phyloP scores from a whole-genome alignment of 306 rosid genomes.

The Vigna reflexopilosa region DNA sequence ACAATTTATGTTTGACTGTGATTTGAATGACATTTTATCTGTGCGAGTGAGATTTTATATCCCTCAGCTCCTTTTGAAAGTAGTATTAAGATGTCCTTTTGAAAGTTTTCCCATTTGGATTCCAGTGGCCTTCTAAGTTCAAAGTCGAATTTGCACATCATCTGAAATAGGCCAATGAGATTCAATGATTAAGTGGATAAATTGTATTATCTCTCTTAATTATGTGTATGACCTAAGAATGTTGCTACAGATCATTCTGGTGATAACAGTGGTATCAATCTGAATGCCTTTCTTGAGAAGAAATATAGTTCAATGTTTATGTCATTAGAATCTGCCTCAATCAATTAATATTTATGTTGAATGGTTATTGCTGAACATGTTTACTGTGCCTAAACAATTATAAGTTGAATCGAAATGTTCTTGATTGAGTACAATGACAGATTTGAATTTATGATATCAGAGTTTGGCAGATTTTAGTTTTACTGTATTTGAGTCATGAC shows the following conservation, averaged over 20 bases:
- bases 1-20: not conserved
- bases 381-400: not conserved
- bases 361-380: not conserved
- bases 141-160: not conserved
- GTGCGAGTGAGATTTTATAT: constrained; percentile 14
- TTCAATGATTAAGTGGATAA: not conserved
- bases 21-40: not conserved
- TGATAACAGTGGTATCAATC: not conserved
- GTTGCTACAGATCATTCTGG: not conserved
- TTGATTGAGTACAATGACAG: not conserved
- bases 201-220: not conserved
- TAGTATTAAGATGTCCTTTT: constrained; percentile 39
- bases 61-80: not conserved
- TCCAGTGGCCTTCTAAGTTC: not conserved
- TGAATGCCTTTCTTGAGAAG: not conserved
- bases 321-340: not conserved
- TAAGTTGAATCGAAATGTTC: not conserved
- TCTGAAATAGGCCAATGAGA: not conserved
- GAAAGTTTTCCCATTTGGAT: constrained; percentile 7
- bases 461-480: constrained; percentile 10
- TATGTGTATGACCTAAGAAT: not conserved
- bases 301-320: not conserved
- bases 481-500: no score
- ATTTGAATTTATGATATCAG: not conserved
- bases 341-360: not conserved